These are phyloP conservation scores for Monilinia fructigena DNA, from an alignment of 2,329 filamentous ascomycete genomes.

Conservation along the genomic window DNA sequence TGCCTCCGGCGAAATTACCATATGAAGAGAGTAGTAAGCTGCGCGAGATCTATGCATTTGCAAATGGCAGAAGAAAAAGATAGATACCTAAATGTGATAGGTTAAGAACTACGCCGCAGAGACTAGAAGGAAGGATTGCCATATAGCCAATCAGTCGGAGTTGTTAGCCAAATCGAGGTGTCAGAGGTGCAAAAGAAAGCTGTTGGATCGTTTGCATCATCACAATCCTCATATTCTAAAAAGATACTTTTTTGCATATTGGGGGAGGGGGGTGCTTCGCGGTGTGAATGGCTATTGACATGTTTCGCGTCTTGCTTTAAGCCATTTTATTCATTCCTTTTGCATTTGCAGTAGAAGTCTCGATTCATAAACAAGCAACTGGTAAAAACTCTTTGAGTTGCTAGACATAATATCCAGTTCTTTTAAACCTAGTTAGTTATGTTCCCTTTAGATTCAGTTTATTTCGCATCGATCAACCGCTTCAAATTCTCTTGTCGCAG, in stretches of 20 bases:
- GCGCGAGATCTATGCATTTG: slow-evolving; percentile 7
- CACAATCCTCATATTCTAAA: slow-evolving; percentile 13
- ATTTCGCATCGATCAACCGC: slow-evolving; percentile 8
- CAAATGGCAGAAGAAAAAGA: neutral
- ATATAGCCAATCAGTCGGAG: slow-evolving; percentile 16
- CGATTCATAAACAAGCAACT: too few relatives aligned
- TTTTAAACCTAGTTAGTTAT: neutral
- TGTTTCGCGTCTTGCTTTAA: slow-evolving; percentile 27
- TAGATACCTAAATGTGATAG: slow-evolving; percentile 7
- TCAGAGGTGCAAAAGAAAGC: slow-evolving; percentile 5
- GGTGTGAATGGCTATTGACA: slow-evolving; percentile 32
- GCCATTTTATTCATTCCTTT: neutral
- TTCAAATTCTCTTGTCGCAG: neutral
- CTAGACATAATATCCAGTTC: neutral
- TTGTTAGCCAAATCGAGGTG: slow-evolving; percentile 16
- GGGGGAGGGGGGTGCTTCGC: slow-evolving; percentile 27
- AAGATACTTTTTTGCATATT: slow-evolving; percentile 25
- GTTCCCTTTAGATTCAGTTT: slow-evolving; percentile 25
- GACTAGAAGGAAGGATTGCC: slow-evolving; percentile 11
- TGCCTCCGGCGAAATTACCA: slow-evolving; percentile 16
- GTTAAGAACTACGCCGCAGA: slow-evolving; percentile 12
- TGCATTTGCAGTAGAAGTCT: too few relatives aligned
- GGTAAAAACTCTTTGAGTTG: neutral
- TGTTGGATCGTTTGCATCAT: slow-evolving; percentile 13
- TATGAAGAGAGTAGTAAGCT: slow-evolving; percentile 11